Base-by-base conservation (phyloP, 176 grass and related monocot species). In the Avena insularis region DNA sequence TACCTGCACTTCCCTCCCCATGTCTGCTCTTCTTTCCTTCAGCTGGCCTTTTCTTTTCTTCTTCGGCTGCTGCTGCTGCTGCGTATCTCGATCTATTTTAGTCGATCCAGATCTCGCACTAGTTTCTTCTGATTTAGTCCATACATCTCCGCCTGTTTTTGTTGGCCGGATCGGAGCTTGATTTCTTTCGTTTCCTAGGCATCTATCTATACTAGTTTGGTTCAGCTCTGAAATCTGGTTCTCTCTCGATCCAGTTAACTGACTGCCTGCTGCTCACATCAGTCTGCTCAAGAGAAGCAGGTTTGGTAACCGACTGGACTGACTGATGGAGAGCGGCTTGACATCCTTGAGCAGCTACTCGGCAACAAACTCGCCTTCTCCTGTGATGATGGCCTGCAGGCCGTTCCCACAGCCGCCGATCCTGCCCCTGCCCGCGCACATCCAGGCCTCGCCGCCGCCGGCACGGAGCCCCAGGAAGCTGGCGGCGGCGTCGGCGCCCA, bases 361-460 rank as follows among this genome's bases (percentile, higher is more conserved):
- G 2, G 36, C 68, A 1, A 12, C 40, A 9, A 16, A 33, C 63
- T 33, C 63, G 3, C 5, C 50, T 21, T 65, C 48, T 55, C 80
- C 84, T 36, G 58, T 68, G 27, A 43, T 2, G 46, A 86, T 86
- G 89, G 54, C 71, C 1, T 20, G 6, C 88, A 69, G 3, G 12
- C 38, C 88, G 5, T 87, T 88, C n/a, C 69, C 79, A 21, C 87
- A 71, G 2, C 67, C 71, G 67, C 38, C 86, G 45, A 90, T 96
- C 45, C 89, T 93, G 63, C 94, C 89, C 9, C 89, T 91, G 49
- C 89, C 94, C 20, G 23, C 0, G 14, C 68, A 33, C 27, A 17
- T 75, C 70, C 69, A 61, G 29, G 63, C 71, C 55, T 43, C 73
- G 54, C 55, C 17, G 17, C 17, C 5, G 53, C 15, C 53, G 53